Evolutionary conservation across 495 filamentous ascomycete species (phyloP).

Genomic region (Elasticomyces elasticus): DNA sequence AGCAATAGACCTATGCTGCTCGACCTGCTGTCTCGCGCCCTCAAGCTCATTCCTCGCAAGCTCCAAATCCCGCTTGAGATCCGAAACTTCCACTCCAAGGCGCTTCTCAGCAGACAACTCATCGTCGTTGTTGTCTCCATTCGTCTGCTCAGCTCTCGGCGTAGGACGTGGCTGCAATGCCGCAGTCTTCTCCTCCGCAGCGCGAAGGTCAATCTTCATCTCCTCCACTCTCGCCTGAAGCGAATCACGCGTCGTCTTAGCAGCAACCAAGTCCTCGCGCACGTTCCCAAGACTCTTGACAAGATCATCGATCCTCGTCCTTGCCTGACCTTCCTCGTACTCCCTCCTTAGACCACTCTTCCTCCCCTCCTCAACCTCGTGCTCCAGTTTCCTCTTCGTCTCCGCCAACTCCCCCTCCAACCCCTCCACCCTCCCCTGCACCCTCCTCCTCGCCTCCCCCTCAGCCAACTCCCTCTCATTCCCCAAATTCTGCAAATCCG

Average conservation of each 20-base stretch:
- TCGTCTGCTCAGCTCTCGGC: slow-evolving; percentile 32
- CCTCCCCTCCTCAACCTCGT: slow-evolving; percentile 73
- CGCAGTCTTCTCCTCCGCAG: slow-evolving; percentile 73
- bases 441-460: slow-evolving; percentile 63
- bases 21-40: slow-evolving; percentile 63
- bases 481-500: slow-evolving; percentile 70
- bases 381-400: slow-evolving; percentile 72
- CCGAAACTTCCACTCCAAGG: slow-evolving; percentile 65
- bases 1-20: slow-evolving; percentile 83
- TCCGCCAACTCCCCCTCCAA: slow-evolving; percentile 67
- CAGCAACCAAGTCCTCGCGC: slow-evolving; percentile 71
- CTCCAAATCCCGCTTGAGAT: slow-evolving; percentile 74
- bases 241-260: slow-evolving; percentile 78
- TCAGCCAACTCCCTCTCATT: slow-evolving; percentile 86
- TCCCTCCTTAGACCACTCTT: slow-evolving; percentile 72
- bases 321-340: slow-evolving; percentile 69
- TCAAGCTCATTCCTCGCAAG: slow-evolving; percentile 66
- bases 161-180: slow-evolving; percentile 67
- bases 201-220: slow-evolving; percentile 73
- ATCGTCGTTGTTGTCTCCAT: slow-evolving; percentile 32
- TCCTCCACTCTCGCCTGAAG: slow-evolving; percentile 80
- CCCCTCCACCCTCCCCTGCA: slow-evolving; percentile 64
- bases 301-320: slow-evolving; percentile 64
- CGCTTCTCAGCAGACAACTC: slow-evolving; percentile 70
- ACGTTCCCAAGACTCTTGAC: slow-evolving; percentile 62